Base-by-base conservation (phyloP, 179 eudicot species). In the Kewa caespitosa region DNA sequence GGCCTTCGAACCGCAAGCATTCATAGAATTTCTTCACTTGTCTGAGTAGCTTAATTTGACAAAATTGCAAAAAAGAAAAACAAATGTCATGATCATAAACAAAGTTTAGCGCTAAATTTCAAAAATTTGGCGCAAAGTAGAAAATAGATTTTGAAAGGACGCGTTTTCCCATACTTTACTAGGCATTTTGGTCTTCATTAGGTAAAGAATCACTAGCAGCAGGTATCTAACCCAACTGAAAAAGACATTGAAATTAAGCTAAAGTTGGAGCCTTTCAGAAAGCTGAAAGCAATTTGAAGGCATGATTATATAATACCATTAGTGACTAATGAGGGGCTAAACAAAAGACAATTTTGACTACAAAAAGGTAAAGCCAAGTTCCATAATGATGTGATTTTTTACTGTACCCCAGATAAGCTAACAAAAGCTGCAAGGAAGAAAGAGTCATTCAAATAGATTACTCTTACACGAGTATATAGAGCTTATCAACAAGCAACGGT, bases 171-270 rank as follows among this genome's bases (percentile, higher is more conserved):
- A 52, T 34, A 52, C 42, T 30, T 48, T 23, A 33, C 25, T 32
- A 48, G 12, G 38, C 55, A 63, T 38, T 38, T 38, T 71, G 32
- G 55, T 78, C 75, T 62, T 32, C 50, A 67, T 80, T 72, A 76
- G 83, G 83, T 66, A 65, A 11, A 76, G 76, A 66, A 32, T 65
- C 83, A 80, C 36, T 75, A 72, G 50, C 38, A 27, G 67, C 38
- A 23, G 11, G 13, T 33, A 30, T 25, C 75, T 55, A 55, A 76
- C 60, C 74, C 59, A 41, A 76, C 42, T 38, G 64, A 75, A 57
- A 74, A 52, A 10, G 55, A 50, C 63, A 55, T 27, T 38, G 73
- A 39, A 66, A 72, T 33, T 31, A 69, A 72, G 38, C 67, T 52
- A 37, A 54, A 72, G 4, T 36, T 7, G 3, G 23, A 32, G 31